Evolutionary conservation across 805 yeast species (phyloP).

Genomic region (Isabelozyma pseudorhagii): DNA sequence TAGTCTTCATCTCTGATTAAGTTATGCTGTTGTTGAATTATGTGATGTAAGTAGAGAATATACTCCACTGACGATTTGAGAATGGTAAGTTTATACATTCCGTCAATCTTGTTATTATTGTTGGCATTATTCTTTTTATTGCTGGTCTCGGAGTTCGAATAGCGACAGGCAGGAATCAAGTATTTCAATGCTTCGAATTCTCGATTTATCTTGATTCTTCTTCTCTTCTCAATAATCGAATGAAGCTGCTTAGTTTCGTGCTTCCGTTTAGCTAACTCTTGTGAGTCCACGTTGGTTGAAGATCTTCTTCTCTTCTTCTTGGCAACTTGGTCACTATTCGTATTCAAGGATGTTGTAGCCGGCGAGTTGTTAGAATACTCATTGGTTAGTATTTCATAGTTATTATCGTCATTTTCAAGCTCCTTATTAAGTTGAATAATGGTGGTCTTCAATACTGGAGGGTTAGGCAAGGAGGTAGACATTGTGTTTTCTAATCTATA

Average conservation of each 20-base stretch:
- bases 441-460: slow-evolving; percentile 43
- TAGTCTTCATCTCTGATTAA: slow-evolving; percentile 32
- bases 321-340: background rate
- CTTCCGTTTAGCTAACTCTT: slow-evolving; percentile 40
- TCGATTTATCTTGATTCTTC: slow-evolving; percentile 75
- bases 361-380: slow-evolving; percentile 20
- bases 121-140: slow-evolving; percentile 9
- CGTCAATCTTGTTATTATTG: slow-evolving; percentile 45
- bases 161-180: slow-evolving; percentile 75
- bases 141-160: slow-evolving; percentile 24
- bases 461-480: slow-evolving; percentile 25
- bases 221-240: slow-evolving; percentile 74
- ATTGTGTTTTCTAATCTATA: background rate
- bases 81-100: slow-evolving; percentile 78
- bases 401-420: slow-evolving; percentile 38
- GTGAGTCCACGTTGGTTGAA: slow-evolving; percentile 34
- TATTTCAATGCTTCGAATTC: slow-evolving; percentile 80
- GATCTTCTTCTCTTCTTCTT: slow-evolving; percentile 40
- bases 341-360: slow-evolving; percentile 3
- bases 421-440: slow-evolving; percentile 44
- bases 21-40: slow-evolving; percentile 50
- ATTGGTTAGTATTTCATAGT: slow-evolving; percentile 41
- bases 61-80: slow-evolving; percentile 82
- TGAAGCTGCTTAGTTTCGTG: slow-evolving; percentile 50
- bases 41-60: slow-evolving; percentile 63